Percentiles rank a stretch among this genome's conserved stretches.
phyloP scores from a whole-genome alignment of 768 basidiomycete species.

The Suillus hirtellus region DNA sequence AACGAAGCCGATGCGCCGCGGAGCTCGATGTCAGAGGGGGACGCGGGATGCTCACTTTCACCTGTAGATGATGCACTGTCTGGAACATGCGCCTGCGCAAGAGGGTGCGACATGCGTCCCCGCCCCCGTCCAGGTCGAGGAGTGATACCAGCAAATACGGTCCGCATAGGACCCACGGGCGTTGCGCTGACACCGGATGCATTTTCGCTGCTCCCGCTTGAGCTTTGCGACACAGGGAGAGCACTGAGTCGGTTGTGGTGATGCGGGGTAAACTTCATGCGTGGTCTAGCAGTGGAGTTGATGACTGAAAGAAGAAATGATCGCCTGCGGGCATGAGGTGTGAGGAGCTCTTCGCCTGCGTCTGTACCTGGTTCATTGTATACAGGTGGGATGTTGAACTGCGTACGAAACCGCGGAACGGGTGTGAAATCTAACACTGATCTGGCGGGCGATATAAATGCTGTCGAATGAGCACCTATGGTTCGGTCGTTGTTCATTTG shows the following conservation, averaged over 20 bases:
- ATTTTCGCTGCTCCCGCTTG: constrained; percentile 33
- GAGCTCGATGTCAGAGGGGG: constrained; percentile 45
- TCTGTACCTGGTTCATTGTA: constrained; percentile 40
- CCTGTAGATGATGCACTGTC: constrained; percentile 39
- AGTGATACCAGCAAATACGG: constrained; percentile 64
- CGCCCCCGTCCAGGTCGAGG: constrained; percentile 53
- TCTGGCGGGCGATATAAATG: constrained; percentile 54
- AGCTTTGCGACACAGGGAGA: constrained; percentile 57
- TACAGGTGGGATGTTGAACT: constrained; percentile 54
- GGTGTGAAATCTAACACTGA: constrained; percentile 61
- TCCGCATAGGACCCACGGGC: constrained; percentile 40
- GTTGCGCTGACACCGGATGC: constrained; percentile 33
- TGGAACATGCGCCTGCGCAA: constrained; percentile 52
- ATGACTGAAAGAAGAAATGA: constrained; percentile 85
- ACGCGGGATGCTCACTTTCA: constrained; percentile 26
- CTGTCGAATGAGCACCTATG: constrained; percentile 37
- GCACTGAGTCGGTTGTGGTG: constrained; percentile 50
- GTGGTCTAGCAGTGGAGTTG: constrained; percentile 77
- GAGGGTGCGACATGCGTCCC: constrained; percentile 60
- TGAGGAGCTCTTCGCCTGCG: constrained; percentile 45
- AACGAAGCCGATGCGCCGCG: constrained; percentile 61
- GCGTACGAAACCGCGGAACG: constrained; percentile 58
- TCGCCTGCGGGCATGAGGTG: constrained; percentile 70
- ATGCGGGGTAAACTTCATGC: constrained; percentile 51
- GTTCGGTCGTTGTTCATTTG: constrained; percentile 30